Conservation (phyloP, 352 stramenopile species). For the Pythium monospermum region DNA sequence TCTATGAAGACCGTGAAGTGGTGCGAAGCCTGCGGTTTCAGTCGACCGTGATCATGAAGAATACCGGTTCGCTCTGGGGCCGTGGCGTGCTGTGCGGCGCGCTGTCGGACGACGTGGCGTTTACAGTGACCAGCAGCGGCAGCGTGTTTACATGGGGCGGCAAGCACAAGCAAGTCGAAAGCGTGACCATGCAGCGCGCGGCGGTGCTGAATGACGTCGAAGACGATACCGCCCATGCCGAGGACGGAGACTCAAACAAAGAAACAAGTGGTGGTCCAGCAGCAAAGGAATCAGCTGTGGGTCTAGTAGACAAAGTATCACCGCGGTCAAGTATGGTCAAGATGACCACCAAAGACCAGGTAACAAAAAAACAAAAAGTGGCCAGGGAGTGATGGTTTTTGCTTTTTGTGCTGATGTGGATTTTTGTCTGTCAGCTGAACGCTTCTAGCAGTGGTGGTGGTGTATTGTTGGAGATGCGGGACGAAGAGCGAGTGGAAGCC, state of each 20-base stretch:
- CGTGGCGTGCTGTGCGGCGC: slow-evolving; percentile 70
- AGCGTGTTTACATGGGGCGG: slow-evolving; percentile 90
- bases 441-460: slow-evolving; percentile 28
- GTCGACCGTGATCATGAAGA: slow-evolving; percentile 68
- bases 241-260: slow-evolving; percentile 9
- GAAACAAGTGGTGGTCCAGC: slow-evolving; percentile 11
- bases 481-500: slow-evolving; percentile 42
- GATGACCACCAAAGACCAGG: slow-evolving; percentile 22
- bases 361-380: too few relatives aligned
- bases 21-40: slow-evolving; percentile 65
- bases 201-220: slow-evolving; percentile 31
- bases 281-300: background rate
- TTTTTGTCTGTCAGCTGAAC: slow-evolving; percentile 25
- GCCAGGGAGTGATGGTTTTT: background rate
- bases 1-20: slow-evolving; percentile 64
- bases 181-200: slow-evolving; percentile 14
- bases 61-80: slow-evolving; percentile 90
- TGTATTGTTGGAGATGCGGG: slow-evolving; percentile 36
- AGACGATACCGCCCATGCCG: slow-evolving; percentile 9
- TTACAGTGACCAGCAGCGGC: slow-evolving; percentile 75
- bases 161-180: slow-evolving; percentile 34
- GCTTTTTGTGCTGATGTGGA: background rate
- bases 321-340: slow-evolving; percentile 21
- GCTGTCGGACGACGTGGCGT: slow-evolving; percentile 83
- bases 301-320: slow-evolving; percentile 13